Conservation (phyloP, 805 yeast species). For the Starmerella kuoi region DNA sequence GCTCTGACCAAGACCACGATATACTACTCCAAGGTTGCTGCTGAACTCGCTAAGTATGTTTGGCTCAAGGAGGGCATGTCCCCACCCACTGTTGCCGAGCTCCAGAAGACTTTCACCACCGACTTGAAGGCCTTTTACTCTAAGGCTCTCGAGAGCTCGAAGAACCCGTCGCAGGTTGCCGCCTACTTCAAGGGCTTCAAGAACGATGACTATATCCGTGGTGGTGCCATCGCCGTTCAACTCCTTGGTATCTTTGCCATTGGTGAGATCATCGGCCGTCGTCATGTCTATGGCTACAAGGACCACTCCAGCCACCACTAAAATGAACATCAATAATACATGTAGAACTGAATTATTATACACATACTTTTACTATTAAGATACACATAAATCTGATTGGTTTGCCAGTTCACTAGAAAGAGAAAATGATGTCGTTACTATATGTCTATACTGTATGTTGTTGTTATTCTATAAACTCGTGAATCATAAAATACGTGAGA, state of each 20-base stretch:
- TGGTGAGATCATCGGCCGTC: conserved; percentile 95
- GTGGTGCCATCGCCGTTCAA: conserved; percentile 69
- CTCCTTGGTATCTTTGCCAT: conserved; percentile 80
- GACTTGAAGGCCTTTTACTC: conserved; percentile 31
- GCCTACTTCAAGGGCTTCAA: conserved; percentile 37
- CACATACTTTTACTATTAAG: not conserved
- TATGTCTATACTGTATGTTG: too few relatives aligned
- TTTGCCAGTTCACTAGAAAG: too few relatives aligned
- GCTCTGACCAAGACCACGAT: conserved; percentile 42
- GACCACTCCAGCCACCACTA: conserved; percentile 14
- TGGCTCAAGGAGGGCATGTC: conserved; percentile 87
- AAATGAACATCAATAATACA: not conserved
- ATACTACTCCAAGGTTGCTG: conserved; percentile 65
- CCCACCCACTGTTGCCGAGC: conserved; percentile 71
- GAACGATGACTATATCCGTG: conserved; percentile 49
- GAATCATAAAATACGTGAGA: too few relatives aligned
- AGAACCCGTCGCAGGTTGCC: conserved; percentile 48
- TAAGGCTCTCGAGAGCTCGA: conserved; percentile 13
- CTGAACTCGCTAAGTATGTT: conserved; percentile 59
- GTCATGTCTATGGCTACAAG: conserved; percentile 76
- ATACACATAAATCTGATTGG: too few relatives aligned
- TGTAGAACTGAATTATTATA: not conserved
- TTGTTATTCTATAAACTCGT: too few relatives aligned
- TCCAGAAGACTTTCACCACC: conserved; percentile 57
- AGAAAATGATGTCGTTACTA: too few relatives aligned